Evolutionary conservation across 2,329 filamentous ascomycete genomes (phyloP).

Genomic region (Pseudomassariella vexata): DNA sequence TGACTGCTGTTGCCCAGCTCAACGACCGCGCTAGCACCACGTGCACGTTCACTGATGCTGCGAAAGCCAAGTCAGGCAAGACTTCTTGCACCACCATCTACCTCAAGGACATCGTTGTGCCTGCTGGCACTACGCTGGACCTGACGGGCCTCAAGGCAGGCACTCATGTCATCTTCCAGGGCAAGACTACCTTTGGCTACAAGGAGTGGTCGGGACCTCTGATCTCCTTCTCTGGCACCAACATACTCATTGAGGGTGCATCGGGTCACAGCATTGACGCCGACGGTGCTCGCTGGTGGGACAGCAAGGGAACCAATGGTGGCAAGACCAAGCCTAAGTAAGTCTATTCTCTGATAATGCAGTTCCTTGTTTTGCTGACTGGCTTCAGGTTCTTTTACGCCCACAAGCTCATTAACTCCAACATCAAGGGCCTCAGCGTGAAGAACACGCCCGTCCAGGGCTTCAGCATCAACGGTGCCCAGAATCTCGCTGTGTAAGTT

Average conservation of each 20-base stretch:
- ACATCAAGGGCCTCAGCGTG: constrained; percentile 43
- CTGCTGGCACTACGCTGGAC: constrained; percentile 53
- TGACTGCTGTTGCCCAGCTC: too few species aligned
- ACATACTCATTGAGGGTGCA: constrained; percentile 47
- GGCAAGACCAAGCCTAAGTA: constrained; percentile 59
- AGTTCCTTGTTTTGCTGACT: too few species aligned
- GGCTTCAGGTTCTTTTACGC: constrained; percentile 57
- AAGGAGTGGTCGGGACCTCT: constrained; percentile 61
- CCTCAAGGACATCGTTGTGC: constrained; percentile 47
- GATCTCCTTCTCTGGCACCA: constrained; percentile 52
- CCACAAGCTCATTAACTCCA: constrained; percentile 43
- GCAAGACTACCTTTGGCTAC: constrained; percentile 62
- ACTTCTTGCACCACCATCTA: constrained; percentile 47
- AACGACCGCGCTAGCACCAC: constrained; percentile 1
- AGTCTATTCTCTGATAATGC: too few species aligned
- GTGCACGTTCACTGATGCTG: constrained; percentile 51
- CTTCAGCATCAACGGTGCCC: constrained; percentile 39
- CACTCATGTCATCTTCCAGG: constrained; percentile 41
- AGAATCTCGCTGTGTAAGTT: constrained; percentile 34
- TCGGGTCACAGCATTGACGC: constrained; percentile 49
- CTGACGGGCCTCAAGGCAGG: constrained; percentile 44
- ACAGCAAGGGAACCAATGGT: constrained; percentile 52
- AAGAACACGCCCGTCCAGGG: constrained; percentile 50
- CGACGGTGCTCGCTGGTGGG: constrained; percentile 55
- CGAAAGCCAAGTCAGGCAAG: constrained; percentile 41